Evolutionary conservation across 805 yeast species (phyloP).

Genomic region (Suhomyces sp.): DNA sequence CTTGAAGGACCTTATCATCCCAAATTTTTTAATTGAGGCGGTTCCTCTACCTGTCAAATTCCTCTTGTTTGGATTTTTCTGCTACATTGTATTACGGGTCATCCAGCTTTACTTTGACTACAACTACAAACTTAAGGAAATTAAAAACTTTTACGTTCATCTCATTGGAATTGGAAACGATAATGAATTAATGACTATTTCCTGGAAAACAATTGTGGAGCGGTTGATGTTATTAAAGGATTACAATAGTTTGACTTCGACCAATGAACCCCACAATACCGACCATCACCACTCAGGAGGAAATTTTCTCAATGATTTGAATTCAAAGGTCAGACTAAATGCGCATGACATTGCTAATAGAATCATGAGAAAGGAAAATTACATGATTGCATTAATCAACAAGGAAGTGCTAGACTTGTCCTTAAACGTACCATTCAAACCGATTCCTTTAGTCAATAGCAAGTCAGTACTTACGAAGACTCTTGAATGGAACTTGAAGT

Average conservation of each 20-base stretch:
- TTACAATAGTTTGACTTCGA: conserved; percentile 69
- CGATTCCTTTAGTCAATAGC: conserved; percentile 5
- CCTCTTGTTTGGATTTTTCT: conserved; percentile 60
- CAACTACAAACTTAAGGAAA: conserved; percentile 62
- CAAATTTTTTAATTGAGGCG: conserved; percentile 45
- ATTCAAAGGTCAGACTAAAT: conserved; percentile 71
- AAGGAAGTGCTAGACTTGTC: conserved; percentile 70
- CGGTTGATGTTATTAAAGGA: conserved; percentile 73
- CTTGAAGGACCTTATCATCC: conserved; percentile 33
- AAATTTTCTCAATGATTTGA: conserved; percentile 50
- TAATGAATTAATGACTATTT: conserved; percentile 81
- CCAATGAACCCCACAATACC: conserved; percentile 20
- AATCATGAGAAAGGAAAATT: conserved; percentile 93
- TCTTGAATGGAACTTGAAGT: conserved; percentile 88
- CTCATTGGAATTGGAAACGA: conserved; percentile 70
- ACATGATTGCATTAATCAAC: conserved; percentile 85
- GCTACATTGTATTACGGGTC: conserved; percentile 52
- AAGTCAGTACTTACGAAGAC: conserved; percentile 66
- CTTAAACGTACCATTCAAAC: conserved; percentile 24
- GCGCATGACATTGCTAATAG: conserved; percentile 95
- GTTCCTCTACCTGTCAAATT: conserved; percentile 49
- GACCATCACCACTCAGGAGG: conserved; percentile 18
- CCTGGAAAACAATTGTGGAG: conserved; percentile 86
- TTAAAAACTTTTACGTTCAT: conserved; percentile 72
- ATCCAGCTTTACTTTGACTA: conserved; percentile 60